phyloP scores from a whole-genome alignment of 257 asterid species.

The Plectranthus barbatus region DNA sequence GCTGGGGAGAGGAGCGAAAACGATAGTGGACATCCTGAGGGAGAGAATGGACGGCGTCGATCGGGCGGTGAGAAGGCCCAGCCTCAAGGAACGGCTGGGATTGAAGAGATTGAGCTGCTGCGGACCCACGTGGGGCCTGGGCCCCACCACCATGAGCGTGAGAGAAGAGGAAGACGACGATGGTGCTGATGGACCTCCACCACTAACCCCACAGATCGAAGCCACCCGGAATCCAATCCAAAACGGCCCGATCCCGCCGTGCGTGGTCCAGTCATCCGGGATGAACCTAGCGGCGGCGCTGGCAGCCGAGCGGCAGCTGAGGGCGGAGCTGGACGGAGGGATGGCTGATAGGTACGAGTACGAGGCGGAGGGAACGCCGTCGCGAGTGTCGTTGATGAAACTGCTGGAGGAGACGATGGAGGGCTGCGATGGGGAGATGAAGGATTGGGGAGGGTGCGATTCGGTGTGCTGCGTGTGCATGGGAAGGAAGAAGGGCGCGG shows the following conservation, averaged over 20 bases:
- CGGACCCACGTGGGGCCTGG: slow-evolving; percentile 50
- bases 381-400: slow-evolving; percentile 74
- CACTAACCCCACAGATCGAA: slow-evolving; percentile 12
- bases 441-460: slow-evolving; percentile 33
- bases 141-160: slow-evolving; percentile 36
- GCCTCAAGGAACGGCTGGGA: slow-evolving; percentile 61
- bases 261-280: slow-evolving; percentile 32
- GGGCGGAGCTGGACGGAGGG: slow-evolving; percentile 63
- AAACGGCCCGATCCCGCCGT: slow-evolving; percentile 24
- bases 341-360: no score
- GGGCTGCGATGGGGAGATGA: slow-evolving; percentile 34
- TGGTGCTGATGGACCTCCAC: slow-evolving; percentile 11
- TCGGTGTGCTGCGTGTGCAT: slow-evolving; percentile 89
- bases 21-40: slow-evolving; percentile 34
- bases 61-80: slow-evolving; percentile 42
- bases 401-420: slow-evolving; percentile 72
- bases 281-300: slow-evolving; percentile 84
- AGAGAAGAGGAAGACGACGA: slow-evolving; percentile 24
- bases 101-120: slow-evolving; percentile 54
- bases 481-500: slow-evolving; percentile 85
- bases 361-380: slow-evolving; percentile 35
- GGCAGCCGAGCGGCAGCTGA: slow-evolving; percentile 66
- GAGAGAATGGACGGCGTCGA: slow-evolving; percentile 55
- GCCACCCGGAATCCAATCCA: slow-evolving; percentile 9
- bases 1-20: slow-evolving; percentile 33